Percentiles rank a stretch among this genome's conserved stretches.
phyloP scores from a whole-genome alignment of 2,329 filamentous ascomycete species.

The Teratosphaeria viscida region DNA sequence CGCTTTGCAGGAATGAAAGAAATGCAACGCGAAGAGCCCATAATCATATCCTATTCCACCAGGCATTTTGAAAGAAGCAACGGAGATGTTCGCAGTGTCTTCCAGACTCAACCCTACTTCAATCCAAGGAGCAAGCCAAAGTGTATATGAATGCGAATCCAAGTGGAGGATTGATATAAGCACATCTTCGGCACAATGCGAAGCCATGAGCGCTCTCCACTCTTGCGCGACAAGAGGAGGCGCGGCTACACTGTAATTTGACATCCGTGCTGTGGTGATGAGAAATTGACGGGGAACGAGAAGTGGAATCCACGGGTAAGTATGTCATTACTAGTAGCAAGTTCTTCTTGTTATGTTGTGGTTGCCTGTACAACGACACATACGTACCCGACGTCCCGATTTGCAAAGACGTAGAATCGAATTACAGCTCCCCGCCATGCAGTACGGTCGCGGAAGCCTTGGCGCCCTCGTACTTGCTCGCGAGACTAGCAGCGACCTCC shows the following conservation, averaged over 20 bases:
- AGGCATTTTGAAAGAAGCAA: not conserved
- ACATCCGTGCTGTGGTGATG: constrained; percentile 73
- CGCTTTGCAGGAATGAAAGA: no score
- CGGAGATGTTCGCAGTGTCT: not conserved
- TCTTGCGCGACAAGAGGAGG: constrained; percentile 6
- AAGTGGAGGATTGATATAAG: constrained; percentile 51
- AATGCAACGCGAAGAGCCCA: no score
- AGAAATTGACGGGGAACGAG: not conserved
- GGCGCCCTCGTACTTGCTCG: not conserved
- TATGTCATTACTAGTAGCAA: constrained; percentile 1
- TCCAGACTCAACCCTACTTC: constrained; percentile 6
- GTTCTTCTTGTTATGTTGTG: not conserved
- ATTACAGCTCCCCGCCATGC: constrained; percentile 3
- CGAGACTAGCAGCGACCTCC: constrained; percentile 9
- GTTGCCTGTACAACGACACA: not conserved
- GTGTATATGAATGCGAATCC: constrained; percentile 6
- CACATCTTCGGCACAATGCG: constrained; percentile 98
- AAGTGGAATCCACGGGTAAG: not conserved
- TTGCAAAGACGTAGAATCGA: not conserved
- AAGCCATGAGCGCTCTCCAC: constrained; percentile 53
- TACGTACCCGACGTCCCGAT: not conserved
- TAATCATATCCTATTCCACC: no score
- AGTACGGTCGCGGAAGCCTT: not conserved
- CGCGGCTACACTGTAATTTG: constrained; percentile 92
- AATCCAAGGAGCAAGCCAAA: constrained; percentile 6